Conservation (phyloP, 106 monocot species). For the Narthecium ossifragum region DNA sequence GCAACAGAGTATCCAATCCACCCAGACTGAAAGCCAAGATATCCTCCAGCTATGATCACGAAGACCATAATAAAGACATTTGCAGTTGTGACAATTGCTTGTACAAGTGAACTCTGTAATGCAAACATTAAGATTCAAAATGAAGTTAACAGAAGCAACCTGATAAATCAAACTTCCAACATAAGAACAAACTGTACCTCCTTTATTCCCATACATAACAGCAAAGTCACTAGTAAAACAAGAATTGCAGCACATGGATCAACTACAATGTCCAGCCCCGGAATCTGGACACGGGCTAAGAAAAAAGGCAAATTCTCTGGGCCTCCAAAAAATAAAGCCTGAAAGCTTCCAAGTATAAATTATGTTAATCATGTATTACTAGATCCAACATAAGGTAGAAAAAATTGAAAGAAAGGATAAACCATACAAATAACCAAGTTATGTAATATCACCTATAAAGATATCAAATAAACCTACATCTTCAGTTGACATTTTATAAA, state of each 20-base stretch:
- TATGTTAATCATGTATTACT: no score
- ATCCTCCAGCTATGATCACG: conserved; percentile 89
- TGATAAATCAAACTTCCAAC: not conserved
- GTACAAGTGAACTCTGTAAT: conserved; percentile 72
- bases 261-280: conserved; percentile 63
- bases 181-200: conserved; percentile 45
- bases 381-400: no score
- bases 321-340: conserved; percentile 95
- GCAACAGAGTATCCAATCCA: conserved; percentile 84
- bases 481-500: no score
- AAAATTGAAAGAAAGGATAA: no score
- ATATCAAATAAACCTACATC: no score
- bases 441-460: no score
- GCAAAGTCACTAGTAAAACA: conserved; percentile 57
- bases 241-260: conserved; percentile 94
- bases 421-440: no score
- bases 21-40: conserved; percentile 85
- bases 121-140: conserved; percentile 1
- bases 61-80: conserved; percentile 91
- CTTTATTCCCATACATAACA: conserved; percentile 90
- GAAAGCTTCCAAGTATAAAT: conserved; percentile 2
- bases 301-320: conserved; percentile 69
- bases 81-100: conserved; percentile 57
- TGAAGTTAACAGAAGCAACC: not conserved
- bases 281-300: conserved; percentile 60